These are phyloP conservation scores for Alternaria triticina DNA, from an alignment of 2,329 filamentous ascomycete species.

Conservation along the genomic window DNA sequence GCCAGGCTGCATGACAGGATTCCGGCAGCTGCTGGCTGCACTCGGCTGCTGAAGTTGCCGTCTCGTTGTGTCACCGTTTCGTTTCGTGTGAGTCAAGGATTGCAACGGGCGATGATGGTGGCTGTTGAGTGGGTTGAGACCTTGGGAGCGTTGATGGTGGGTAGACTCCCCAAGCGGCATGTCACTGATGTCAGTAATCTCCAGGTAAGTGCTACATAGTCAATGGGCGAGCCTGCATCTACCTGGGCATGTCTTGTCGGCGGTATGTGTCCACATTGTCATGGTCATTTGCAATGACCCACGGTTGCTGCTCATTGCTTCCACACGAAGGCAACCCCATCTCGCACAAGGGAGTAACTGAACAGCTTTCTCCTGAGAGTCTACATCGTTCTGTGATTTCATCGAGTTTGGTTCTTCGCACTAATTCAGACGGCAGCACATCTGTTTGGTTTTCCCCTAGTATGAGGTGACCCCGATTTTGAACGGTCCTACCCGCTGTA, in stretches of 20 bases:
- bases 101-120: background rate
- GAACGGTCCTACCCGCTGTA: background rate
- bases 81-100: constrained; percentile 8
- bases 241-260: background rate
- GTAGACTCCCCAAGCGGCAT: background rate
- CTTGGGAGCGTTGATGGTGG: background rate
- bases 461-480: background rate
- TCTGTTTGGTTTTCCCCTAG: background rate
- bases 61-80: constrained; percentile 8
- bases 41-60: constrained; percentile 11
- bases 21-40: constrained; percentile 11
- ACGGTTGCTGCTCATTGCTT: background rate
- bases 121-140: background rate
- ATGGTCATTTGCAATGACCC: background rate
- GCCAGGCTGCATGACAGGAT: constrained; percentile 16
- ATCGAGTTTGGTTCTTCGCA: background rate
- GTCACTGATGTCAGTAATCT: background rate
- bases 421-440: background rate
- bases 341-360: too few species aligned
- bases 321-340: background rate
- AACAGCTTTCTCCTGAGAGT: too few species aligned
- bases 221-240: background rate
- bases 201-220: background rate
- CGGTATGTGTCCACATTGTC: background rate
- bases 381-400: too few species aligned